phyloP scores from a whole-genome alignment of 1,139 yeast species.

The Groenewaldozyma sp. region DNA sequence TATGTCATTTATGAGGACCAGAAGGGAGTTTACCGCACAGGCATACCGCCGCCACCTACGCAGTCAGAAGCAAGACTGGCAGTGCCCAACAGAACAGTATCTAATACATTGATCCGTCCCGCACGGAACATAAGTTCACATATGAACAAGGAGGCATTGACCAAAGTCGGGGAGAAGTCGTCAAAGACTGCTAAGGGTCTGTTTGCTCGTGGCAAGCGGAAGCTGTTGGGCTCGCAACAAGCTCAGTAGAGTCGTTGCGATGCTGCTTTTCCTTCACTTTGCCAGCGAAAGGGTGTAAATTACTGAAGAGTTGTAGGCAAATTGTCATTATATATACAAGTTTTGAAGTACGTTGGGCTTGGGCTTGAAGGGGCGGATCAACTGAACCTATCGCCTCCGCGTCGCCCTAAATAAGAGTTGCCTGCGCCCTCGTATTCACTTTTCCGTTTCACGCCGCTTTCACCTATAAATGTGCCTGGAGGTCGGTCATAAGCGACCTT shows the following conservation, averaged over 20 bases:
- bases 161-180: conserved; percentile 29
- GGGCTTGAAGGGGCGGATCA: too few relatives aligned
- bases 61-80: conserved; percentile 17
- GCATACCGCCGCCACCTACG: conserved; percentile 25
- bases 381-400: conserved; percentile 17
- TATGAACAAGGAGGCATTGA: conserved; percentile 20
- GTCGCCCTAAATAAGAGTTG: conserved; percentile 24
- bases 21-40: conserved; percentile 20
- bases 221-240: conserved; percentile 12
- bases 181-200: conserved; percentile 29
- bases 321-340: too few relatives aligned
- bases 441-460: conserved; percentile 25
- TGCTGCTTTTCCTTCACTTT: too few relatives aligned
- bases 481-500: conserved; percentile 9
- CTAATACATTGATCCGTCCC: conserved; percentile 19
- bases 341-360: too few relatives aligned
- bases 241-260: too few relatives aligned
- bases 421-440: conserved; percentile 34
- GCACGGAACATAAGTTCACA: conserved; percentile 17
- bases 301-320: too few relatives aligned
- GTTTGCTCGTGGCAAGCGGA: conserved; percentile 26
- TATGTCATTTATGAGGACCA: conserved; percentile 5
- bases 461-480: conserved; percentile 32
- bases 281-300: too few relatives aligned
- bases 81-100: conserved; percentile 18